Percentiles rank a stretch among this genome's conserved stretches.
Evolutionary conservation across 2,329 filamentous ascomycete genomes (phyloP).

Genomic region (Penicillium sp.): DNA sequence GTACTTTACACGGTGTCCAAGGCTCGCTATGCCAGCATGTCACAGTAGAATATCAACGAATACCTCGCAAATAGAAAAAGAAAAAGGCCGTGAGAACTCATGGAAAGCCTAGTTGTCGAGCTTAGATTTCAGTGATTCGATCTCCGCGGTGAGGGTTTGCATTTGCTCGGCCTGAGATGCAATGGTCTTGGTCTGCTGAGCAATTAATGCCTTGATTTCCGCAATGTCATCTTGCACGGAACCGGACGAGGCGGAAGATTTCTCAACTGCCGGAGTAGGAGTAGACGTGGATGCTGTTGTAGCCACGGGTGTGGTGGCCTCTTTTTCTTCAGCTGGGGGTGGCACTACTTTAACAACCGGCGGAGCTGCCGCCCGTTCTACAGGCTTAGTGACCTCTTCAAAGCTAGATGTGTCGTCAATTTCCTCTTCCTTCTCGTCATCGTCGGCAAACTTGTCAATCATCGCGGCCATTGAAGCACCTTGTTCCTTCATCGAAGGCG

Average conservation of each 20-base stretch:
- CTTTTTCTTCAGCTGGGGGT: constrained; percentile 1
- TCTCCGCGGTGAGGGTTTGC: constrained; percentile 63
- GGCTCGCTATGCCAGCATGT: neutral
- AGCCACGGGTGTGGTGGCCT: constrained; percentile 12
- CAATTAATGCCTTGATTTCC: constrained; percentile 73
- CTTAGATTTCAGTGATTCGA: constrained; percentile 66
- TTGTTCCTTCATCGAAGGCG: constrained; percentile 75
- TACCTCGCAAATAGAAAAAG: neutral
- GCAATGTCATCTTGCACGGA: constrained; percentile 63
- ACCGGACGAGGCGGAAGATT: constrained; percentile 39
- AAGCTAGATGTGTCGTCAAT: constrained; percentile 68
- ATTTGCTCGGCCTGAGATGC: constrained; percentile 74
- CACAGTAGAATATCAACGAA: neutral
- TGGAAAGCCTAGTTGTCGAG: neutral
- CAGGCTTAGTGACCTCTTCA: constrained; percentile 75
- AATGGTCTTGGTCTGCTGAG: constrained; percentile 74
- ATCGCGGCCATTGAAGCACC: constrained; percentile 80
- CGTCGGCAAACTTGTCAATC: constrained; percentile 81
- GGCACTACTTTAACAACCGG: constrained; percentile 14
- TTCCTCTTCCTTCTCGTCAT: constrained; percentile 55
- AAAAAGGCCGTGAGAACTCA: neutral
- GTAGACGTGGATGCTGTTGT: constrained; percentile 37
- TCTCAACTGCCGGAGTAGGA: constrained; percentile 22
- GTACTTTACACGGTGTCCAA: neutral
- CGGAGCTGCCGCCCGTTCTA: constrained; percentile 51